Conservation (phyloP, 768 basidiomycete genomes). For the Calocybe indica region DNA sequence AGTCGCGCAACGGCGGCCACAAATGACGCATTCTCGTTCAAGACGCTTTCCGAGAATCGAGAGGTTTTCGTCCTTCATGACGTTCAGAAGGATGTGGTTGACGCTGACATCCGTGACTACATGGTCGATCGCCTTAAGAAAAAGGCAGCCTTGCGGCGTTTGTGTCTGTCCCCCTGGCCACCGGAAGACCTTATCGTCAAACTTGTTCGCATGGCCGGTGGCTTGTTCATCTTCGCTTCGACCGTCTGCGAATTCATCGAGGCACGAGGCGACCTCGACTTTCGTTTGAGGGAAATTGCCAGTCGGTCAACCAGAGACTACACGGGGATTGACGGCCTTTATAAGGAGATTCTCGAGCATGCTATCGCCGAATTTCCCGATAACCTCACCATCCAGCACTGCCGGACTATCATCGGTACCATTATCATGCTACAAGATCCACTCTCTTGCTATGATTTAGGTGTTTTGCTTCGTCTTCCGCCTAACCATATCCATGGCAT, state of each 20-base stretch:
- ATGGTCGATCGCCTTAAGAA: conserved; percentile 4
- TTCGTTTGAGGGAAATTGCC: conserved; percentile 9
- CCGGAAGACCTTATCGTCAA: conserved; percentile 8
- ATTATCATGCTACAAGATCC: conserved; percentile 10
- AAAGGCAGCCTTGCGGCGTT: conserved; percentile 4
- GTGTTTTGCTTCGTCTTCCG: conserved; percentile 8
- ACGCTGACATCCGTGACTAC: conserved; percentile 15
- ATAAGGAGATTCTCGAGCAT: conserved; percentile 9
- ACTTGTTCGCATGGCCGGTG: conserved; percentile 9
- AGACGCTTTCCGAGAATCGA: conserved; percentile 3
- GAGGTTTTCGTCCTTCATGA: conserved; percentile 18
- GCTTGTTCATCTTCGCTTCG: conserved; percentile 16
- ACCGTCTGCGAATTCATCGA: conserved; percentile 14
- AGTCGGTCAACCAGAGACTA: conserved; percentile 9
- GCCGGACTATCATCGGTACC: conserved; percentile 9
- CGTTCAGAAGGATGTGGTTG: conserved; percentile 12
- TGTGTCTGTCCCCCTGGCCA: conserved; percentile 12
- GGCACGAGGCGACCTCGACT: conserved; percentile 12
- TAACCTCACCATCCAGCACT: conserved; percentile 6
- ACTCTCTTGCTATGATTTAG: conserved; percentile 9
- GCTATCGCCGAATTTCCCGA: conserved; percentile 10
- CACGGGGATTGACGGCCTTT: conserved; percentile 11
- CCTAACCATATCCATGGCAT: conserved; percentile 13
- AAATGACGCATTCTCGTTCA: conserved; percentile 6
- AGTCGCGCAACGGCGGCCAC: conserved; percentile 13